phyloP scores from a whole-genome alignment of 768 basidiomycete species.

The Suillus discolor region DNA sequence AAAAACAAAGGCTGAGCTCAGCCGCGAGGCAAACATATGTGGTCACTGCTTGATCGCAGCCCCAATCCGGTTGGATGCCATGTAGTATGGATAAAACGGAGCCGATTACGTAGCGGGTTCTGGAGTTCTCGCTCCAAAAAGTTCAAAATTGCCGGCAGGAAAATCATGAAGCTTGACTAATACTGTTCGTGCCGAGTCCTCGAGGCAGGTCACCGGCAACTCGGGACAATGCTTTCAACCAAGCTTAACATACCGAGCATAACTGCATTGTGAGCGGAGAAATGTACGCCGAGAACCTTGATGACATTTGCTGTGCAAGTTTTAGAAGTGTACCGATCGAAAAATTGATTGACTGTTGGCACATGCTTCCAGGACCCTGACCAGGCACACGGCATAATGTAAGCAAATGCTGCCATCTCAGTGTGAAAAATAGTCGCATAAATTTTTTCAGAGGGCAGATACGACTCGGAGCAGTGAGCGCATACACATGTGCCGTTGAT shows the following conservation, averaged over 20 bases:
- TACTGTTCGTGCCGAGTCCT: slow-evolving; percentile 1
- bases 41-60: slow-evolving; percentile 3
- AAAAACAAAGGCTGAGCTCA: background rate
- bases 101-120: slow-evolving; percentile 4
- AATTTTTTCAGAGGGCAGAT: background rate
- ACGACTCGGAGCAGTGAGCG: background rate
- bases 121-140: slow-evolving; percentile 1
- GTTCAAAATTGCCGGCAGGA: slow-evolving; percentile 5
- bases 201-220: slow-evolving; percentile 2
- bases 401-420: slow-evolving; percentile 2
- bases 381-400: background rate
- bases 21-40: background rate
- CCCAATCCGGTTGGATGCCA: slow-evolving; percentile 3
- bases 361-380: slow-evolving; percentile 2
- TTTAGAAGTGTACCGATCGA: background rate
- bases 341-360: background rate
- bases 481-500: background rate
- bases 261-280: background rate
- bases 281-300: background rate
- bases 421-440: background rate
- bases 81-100: background rate
- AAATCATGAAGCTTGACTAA: slow-evolving; percentile 4
- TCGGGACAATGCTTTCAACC: background rate
- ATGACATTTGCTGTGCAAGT: background rate
- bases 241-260: background rate